Evolutionary conservation across 108 stramenopile genomes (phyloP).

Genomic region (Skeletonema grethae): DNA sequence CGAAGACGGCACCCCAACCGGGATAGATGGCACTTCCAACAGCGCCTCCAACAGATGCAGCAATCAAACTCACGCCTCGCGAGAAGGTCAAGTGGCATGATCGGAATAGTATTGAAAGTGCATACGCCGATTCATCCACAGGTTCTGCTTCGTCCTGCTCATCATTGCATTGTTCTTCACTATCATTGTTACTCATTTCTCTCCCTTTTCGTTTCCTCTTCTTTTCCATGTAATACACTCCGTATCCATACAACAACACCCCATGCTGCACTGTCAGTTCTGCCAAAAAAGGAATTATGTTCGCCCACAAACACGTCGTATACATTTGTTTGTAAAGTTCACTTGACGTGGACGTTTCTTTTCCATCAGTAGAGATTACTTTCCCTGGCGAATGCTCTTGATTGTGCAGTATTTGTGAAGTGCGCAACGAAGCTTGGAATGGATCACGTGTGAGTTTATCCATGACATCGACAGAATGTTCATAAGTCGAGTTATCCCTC

Average conservation of each 20-base stretch:
- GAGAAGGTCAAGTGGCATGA: slow-evolving; percentile 36
- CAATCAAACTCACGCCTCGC: slow-evolving; percentile 36
- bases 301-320: slow-evolving; percentile 53
- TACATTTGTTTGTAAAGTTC: slow-evolving; percentile 48
- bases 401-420: slow-evolving; percentile 39
- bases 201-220: slow-evolving; percentile 29
- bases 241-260: slow-evolving; percentile 49
- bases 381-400: slow-evolving; percentile 40
- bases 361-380: slow-evolving; percentile 37
- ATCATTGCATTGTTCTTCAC: slow-evolving; percentile 11
- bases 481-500: slow-evolving; percentile 7
- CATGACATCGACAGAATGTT: slow-evolving; percentile 38
- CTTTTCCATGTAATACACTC: slow-evolving; percentile 38
- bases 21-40: slow-evolving; percentile 37
- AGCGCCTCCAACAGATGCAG: slow-evolving; percentile 44
- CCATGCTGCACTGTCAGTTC: slow-evolving; percentile 54
- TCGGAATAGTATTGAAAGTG: slow-evolving; percentile 31
- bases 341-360: slow-evolving; percentile 34
- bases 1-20: slow-evolving; percentile 50
- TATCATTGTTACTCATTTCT: background rate
- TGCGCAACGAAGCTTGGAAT: slow-evolving; percentile 38
- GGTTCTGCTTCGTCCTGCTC: slow-evolving; percentile 9
- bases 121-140: slow-evolving; percentile 40
- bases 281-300: slow-evolving; percentile 51
- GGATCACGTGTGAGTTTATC: slow-evolving; percentile 56